A percentile compares a stretch with the other conserved stretches of the same genome.
Conservation (phyloP, 106 monocot species). For the Phalaenopsis equestris region DNA sequence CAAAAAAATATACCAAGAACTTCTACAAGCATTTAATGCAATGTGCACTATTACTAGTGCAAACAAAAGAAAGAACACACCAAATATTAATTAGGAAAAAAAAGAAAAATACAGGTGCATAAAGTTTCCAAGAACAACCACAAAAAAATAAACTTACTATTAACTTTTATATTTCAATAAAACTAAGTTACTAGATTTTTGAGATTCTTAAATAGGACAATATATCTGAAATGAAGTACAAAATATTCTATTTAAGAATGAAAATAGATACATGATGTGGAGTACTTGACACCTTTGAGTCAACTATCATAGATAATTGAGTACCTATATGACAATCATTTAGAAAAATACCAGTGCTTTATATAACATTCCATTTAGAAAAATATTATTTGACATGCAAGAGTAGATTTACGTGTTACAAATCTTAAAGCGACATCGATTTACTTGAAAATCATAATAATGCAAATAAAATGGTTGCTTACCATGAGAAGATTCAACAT, state of each 20-base stretch:
- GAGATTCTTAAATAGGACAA: background rate
- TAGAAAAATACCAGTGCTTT: background rate
- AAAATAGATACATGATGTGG: no score
- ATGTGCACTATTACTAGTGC: no score
- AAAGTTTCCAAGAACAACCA: background rate
- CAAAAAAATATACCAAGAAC: no score
- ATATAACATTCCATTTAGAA: background rate
- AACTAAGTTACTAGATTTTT: background rate
- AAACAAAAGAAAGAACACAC: background rate
- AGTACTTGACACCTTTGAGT: background rate
- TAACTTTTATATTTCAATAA: background rate
- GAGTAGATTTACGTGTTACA: background rate
- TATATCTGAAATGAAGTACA: no score
- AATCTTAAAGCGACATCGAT: background rate
- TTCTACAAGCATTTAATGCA: no score
- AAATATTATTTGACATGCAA: background rate
- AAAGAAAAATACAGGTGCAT: background rate
- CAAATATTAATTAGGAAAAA: background rate
- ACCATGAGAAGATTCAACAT: constrained; percentile 55
- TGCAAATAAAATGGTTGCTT: background rate
- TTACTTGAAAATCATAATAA: background rate
- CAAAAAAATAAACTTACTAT: background rate
- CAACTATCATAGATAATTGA: background rate
- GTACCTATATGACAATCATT: background rate
- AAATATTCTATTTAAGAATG: no score